These are phyloP conservation scores for Saccharomycopsis malanga DNA, from an alignment of 805 yeast genomes.

Conservation along the genomic window DNA sequence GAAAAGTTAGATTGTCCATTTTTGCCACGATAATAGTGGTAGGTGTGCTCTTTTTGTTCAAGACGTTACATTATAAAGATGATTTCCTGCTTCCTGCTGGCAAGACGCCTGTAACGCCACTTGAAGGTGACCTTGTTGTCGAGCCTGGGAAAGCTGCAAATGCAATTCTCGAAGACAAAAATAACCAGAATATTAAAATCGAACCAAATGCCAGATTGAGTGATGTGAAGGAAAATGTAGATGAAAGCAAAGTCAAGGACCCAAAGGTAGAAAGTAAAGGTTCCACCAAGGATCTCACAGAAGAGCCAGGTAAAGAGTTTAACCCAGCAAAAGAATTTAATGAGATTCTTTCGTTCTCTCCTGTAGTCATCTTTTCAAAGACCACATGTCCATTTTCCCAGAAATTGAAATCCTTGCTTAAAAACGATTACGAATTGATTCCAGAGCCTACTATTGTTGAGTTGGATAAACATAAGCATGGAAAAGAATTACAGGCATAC, in stretches of 20 bases:
- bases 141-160: not conserved
- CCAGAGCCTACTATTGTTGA: conserved; percentile 76
- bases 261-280: conserved; percentile 29
- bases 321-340: conserved; percentile 48
- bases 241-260: conserved; percentile 35
- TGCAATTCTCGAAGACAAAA: not conserved
- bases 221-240: conserved; percentile 20
- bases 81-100: conserved; percentile 1
- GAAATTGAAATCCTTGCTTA: conserved; percentile 59
- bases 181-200: not conserved
- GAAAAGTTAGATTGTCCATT: conserved; percentile 17
- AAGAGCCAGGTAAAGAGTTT: conserved; percentile 30
- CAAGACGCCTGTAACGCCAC: not conserved
- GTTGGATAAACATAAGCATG: conserved; percentile 73
- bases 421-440: conserved; percentile 54
- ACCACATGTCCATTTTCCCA: conserved; percentile 70
- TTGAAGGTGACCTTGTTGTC: no score
- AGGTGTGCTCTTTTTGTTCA: conserved; percentile 10
- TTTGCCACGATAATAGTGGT: conserved; percentile 16
- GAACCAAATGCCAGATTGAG: conserved; percentile 9
- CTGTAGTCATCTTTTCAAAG: conserved; percentile 54
- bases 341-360: conserved; percentile 51
- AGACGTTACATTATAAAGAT: conserved; percentile 10
- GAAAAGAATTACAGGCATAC: conserved; percentile 66
- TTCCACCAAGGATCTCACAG: conserved; percentile 18